These are phyloP conservation scores for Crucihimalaya himalaica DNA, from an alignment of 345 rosid species.

Conservation along the genomic window DNA sequence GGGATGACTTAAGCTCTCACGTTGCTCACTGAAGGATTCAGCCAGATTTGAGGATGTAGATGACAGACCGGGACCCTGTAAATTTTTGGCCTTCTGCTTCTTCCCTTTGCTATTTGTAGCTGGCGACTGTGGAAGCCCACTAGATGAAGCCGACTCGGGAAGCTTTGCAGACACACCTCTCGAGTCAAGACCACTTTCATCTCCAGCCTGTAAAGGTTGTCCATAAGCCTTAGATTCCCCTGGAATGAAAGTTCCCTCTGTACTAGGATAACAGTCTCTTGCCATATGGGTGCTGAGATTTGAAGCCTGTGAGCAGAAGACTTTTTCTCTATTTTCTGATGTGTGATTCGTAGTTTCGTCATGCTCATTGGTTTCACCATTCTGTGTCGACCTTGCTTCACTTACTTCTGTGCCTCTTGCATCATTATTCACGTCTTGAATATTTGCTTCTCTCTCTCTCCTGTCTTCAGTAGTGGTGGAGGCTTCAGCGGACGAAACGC, in stretches of 20 bases:
- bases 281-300: constrained; percentile 65
- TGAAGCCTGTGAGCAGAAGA: constrained; percentile 67
- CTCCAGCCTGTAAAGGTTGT: constrained; percentile 44
- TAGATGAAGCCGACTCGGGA: constrained; percentile 45
- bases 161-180: constrained; percentile 49
- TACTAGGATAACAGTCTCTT: constrained; percentile 51
- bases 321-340: constrained; percentile 52
- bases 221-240: constrained; percentile 47
- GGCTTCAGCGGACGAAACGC: constrained; percentile 59
- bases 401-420: constrained; percentile 49
- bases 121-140: constrained; percentile 44
- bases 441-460: constrained; percentile 49
- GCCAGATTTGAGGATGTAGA: constrained; percentile 63
- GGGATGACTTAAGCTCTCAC: constrained; percentile 44
- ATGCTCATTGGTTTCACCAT: constrained; percentile 48
- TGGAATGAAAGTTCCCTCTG: constrained; percentile 45
- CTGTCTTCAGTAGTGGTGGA: constrained; percentile 46
- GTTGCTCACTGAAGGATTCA: constrained; percentile 53
- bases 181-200: constrained; percentile 47
- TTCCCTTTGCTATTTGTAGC: constrained; percentile 56
- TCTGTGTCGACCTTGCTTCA: constrained; percentile 51
- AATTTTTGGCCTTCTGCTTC: constrained; percentile 60
- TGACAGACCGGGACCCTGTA: constrained; percentile 52
- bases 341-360: constrained; percentile 45
- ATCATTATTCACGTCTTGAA: constrained; percentile 54